phyloP scores from a whole-genome alignment of 768 basidiomycete genomes.

The Mycena crocata region DNA sequence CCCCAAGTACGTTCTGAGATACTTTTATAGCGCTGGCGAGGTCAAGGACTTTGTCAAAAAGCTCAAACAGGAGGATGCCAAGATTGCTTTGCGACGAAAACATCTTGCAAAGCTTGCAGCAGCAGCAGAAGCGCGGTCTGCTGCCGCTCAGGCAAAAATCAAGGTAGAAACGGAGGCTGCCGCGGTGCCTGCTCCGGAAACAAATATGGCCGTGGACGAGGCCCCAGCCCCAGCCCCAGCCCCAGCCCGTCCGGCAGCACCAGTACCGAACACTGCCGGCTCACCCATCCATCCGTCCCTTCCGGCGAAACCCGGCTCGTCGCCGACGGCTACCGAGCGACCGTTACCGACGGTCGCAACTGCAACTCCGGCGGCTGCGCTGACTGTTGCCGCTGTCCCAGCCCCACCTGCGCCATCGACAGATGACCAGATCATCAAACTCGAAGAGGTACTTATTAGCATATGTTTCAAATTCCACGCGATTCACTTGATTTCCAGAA shows the following conservation, averaged over 20 bases:
- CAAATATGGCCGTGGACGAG: slow-evolving; percentile 32
- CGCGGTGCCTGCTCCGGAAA: slow-evolving; percentile 29
- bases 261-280: slow-evolving; percentile 42
- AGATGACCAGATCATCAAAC: slow-evolving; percentile 29
- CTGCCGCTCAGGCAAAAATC: slow-evolving; percentile 31
- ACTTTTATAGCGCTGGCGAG: slow-evolving; percentile 68
- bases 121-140: slow-evolving; percentile 40
- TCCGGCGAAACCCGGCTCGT: slow-evolving; percentile 74
- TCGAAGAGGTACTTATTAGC: slow-evolving; percentile 33
- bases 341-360: slow-evolving; percentile 20
- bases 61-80: slow-evolving; percentile 72
- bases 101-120: slow-evolving; percentile 45
- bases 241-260: slow-evolving; percentile 45
- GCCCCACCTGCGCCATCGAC: slow-evolving; percentile 41
- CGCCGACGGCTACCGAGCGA: slow-evolving; percentile 31
- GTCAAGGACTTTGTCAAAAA: slow-evolving; percentile 81
- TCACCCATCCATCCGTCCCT: slow-evolving; percentile 76
- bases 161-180: slow-evolving; percentile 26
- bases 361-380: slow-evolving; percentile 36
- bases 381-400: slow-evolving; percentile 41
- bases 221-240: slow-evolving; percentile 40
- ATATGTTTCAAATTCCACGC: neutral
- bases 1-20: slow-evolving; percentile 5
- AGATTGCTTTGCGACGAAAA: slow-evolving; percentile 66
- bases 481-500: slow-evolving; percentile 54